Percentiles rank a stretch among this genome's conserved stretches.
Evolutionary conservation across 345 rosid genomes (phyloP).

Genomic region (Anastatica hierochuntica): DNA sequence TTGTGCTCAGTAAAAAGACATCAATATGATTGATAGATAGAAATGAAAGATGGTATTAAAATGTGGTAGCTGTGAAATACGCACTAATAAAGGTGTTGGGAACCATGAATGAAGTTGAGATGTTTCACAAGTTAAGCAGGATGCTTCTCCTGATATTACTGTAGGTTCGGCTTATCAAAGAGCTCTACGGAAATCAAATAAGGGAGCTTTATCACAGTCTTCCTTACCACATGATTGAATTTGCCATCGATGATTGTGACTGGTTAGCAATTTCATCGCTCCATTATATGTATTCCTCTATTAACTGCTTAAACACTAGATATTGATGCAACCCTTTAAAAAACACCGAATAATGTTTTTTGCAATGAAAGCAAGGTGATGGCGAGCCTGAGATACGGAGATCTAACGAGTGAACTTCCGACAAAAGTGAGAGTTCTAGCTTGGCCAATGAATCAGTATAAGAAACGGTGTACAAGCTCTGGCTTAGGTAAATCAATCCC

Average conservation of each 20-base stretch:
- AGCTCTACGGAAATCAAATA: constrained; percentile 88
- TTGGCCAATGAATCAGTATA: constrained; percentile 52
- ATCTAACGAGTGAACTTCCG: constrained; percentile 68
- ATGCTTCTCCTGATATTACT: constrained; percentile 11
- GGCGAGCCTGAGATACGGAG: constrained; percentile 69
- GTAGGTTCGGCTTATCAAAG: constrained; percentile 86
- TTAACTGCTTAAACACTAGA: neutral
- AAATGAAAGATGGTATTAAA: no score
- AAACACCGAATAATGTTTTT: neutral
- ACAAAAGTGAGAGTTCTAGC: constrained; percentile 65
- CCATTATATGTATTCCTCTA: neutral
- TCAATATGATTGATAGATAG: no score
- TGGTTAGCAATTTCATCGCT: constrained; percentile 44
- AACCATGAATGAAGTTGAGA: no score
- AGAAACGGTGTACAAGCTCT: constrained; percentile 36
- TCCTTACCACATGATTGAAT: constrained; percentile 90
- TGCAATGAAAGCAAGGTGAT: constrained; percentile 65
- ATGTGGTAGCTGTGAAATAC: no score
- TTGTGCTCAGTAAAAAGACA: no score
- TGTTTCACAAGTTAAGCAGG: no score
- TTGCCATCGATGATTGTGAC: constrained; percentile 59
- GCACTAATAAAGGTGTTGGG: no score
- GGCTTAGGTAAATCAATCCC: constrained; percentile 30
- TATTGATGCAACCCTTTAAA: neutral
- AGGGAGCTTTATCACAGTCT: constrained; percentile 84